Evolutionary conservation across 106 monocot genomes (phyloP).

Genomic region (Dioscorea alata): DNA sequence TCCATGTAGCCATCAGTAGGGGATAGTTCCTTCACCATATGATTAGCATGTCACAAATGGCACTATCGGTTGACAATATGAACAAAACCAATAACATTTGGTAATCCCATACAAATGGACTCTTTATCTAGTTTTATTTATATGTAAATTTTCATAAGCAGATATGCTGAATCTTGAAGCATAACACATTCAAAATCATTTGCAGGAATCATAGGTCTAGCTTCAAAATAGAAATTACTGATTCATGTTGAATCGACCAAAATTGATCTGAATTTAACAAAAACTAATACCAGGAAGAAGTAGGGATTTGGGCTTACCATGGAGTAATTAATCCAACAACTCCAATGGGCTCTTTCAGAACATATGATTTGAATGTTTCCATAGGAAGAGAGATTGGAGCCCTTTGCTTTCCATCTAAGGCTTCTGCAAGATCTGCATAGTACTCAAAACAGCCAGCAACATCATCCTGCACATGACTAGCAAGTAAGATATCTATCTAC

Average conservation of each 20-base stretch:
- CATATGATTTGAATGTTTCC: slow-evolving; percentile 78
- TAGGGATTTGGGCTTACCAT: slow-evolving; percentile 45
- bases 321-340: slow-evolving; percentile 97
- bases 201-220: too few relatives aligned
- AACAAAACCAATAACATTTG: too few relatives aligned
- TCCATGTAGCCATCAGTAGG: slow-evolving; percentile 96
- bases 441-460: slow-evolving; percentile 98
- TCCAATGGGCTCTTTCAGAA: slow-evolving; percentile 83
- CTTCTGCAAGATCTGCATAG: slow-evolving; percentile 93
- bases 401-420: slow-evolving; percentile 74
- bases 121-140: too few relatives aligned
- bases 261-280: too few relatives aligned
- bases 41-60: neutral
- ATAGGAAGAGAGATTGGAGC: slow-evolving; percentile 81
- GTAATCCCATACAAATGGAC: too few relatives aligned
- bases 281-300: neutral
- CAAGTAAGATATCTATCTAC: neutral
- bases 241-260: too few relatives aligned
- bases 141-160: too few relatives aligned
- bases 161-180: too few relatives aligned
- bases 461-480: slow-evolving; percentile 66
- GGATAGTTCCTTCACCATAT: slow-evolving; percentile 80
- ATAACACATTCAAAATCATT: too few relatives aligned
- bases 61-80: neutral
- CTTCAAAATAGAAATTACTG: too few relatives aligned